Base-by-base conservation (phyloP, 768 basidiomycete genomes). In the Xerocomus brunneocitrinus region DNA sequence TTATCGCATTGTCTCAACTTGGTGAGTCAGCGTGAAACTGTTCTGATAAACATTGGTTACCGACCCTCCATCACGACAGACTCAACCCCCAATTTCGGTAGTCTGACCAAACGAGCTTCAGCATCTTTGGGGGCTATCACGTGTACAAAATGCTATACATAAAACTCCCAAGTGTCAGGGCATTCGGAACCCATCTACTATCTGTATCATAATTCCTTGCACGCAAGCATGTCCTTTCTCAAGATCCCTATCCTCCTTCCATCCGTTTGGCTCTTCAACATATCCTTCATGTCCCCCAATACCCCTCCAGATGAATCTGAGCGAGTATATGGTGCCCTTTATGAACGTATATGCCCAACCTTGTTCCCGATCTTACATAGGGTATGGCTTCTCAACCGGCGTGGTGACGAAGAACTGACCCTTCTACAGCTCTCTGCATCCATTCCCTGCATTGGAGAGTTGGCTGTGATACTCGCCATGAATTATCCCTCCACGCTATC, bases 381-480 rank as follows among this genome's bases (percentile, higher is more conserved):
- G 57, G 67, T 67, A 65, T 13, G 46, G 12, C 13, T 49, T 38
- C 22, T 5, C 25, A 27, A 19, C 13, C 5, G 16, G 4, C n/a
- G 22, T 13, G 19, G n/a, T 19, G 13, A 39, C 9, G 6, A 24
- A n/a, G 36, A 30, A 19, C 50, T 66, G 22, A 63, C 13, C 24
- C 27, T 27, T 27, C 9, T n/a, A 28, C 47, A 67, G 66, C 31
- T 65, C 16, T 61, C 67, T 5, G 66, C 58, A 1, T 69, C 66
- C 31, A 56, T 67, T 14, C 66, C 66, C 4, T 69, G 68, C 44
- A 30, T 67, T 19, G 66, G 68, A 19, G 68, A 70, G 41, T 36
- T 56, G 22, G 55, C 24, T 14, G 66, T 68, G 22, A 8, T 58
- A 5, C 53, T 68, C 9, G 61, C 66, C 8, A 34, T 36, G 36